Evolutionary conservation across 1,284 basidiomycete species (phyloP), one percentile per base, ranked within the genome.

Genomic region (Kwoniella shivajii): DNA sequence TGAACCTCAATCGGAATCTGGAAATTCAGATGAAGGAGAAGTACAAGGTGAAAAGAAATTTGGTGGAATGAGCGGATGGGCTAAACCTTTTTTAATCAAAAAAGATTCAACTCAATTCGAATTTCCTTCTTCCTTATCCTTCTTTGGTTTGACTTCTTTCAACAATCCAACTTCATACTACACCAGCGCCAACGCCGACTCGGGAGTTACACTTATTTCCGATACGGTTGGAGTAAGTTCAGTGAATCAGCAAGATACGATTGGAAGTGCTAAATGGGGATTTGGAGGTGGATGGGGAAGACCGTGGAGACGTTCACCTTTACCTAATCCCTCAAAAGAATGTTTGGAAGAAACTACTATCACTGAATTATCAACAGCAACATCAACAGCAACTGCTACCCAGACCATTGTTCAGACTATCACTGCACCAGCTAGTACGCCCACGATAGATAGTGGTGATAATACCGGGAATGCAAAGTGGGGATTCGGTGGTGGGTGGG

Each of bases 261-360:
- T 36, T n/a, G 51, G 51, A 6, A 46, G 46, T 38, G 18, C 39
- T 1, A 53, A 53, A 38, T 57, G 48, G 22, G 50, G 56, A 30
- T 41, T 29, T 27, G 49, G 44, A 14, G 50, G 56, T 14, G 50
- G 50, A 34, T 57, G 56, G 56, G 45, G 49, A 16, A 27, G 50
- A 52, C 50, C 56, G 18, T 57, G 51, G 51, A 20, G 26, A 27
- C 27, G 51, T 22, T 31, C 43, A 16, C 43, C 43, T 30, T 9
- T 6, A 18, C 43, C 41, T 4, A 27, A 3, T 29, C 26, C 27
- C 6, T 18, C 48, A 37, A 41, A 38, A 39, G 36, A 41, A 38
- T 38, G 48, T 38, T 31, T 29, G 30, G 48, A 41, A 26, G 31
- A 38, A 39, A 38, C 36, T 29, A 29, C 48, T 7, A 50, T 30